These are phyloP conservation scores for Cicer judaicum DNA, from an alignment of 306 rosid species.

Conservation along the genomic window DNA sequence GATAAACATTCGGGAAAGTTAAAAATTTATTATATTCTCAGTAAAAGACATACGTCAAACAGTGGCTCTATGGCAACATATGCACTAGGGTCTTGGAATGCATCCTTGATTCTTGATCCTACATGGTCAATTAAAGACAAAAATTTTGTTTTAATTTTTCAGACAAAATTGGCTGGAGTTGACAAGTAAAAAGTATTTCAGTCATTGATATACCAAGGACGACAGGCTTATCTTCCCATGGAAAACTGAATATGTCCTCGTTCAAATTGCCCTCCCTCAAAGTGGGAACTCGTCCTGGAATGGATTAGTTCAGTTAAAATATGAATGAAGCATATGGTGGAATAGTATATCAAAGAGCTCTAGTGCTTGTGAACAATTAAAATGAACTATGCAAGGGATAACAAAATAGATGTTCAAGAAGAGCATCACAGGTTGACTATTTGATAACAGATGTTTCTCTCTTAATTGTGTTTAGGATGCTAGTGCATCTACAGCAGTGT, in stretches of 20 bases:
- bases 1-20: conserved; percentile 14
- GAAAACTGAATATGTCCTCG: conserved; percentile 81
- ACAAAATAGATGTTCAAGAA: conserved; percentile 19
- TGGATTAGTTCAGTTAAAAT: conserved; percentile 31
- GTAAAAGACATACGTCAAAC: conserved; percentile 64
- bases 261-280: conserved; percentile 81
- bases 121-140: conserved; percentile 36
- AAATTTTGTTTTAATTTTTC: conserved; percentile 35
- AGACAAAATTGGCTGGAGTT: conserved; percentile 37
- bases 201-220: conserved; percentile 73
- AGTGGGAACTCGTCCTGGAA: conserved; percentile 85
- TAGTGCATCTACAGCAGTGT: conserved; percentile 38
- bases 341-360: conserved; percentile 11
- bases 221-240: conserved; percentile 90
- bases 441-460: conserved; percentile 8
- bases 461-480: conserved; percentile 7
- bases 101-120: conserved; percentile 96
- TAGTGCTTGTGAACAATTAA: conserved; percentile 34
- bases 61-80: conserved; percentile 84
- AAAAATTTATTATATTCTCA: conserved; percentile 25
- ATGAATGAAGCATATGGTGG: conserved; percentile 29
- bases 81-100: conserved; percentile 90
- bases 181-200: conserved; percentile 32
- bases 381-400: not conserved
- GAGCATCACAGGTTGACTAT: conserved; percentile 30